phyloP scores from a whole-genome alignment of 441 rosid species.

The Sinapis alba region DNA sequence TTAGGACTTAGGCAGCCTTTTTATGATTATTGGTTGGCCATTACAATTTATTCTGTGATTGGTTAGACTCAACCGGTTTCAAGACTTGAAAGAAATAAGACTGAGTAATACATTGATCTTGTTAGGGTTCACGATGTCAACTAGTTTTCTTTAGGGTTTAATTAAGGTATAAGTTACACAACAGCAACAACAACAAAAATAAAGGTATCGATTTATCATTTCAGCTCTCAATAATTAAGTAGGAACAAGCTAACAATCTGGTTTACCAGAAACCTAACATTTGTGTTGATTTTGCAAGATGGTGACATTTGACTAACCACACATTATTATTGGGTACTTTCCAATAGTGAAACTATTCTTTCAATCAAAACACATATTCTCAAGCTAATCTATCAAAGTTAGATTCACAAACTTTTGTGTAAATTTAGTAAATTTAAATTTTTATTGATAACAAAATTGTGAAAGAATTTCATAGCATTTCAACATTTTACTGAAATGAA shows the following conservation, averaged over 20 bases:
- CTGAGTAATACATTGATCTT: neutral
- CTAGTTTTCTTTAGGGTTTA: neutral
- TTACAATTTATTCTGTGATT: constrained; percentile 3
- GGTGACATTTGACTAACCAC: constrained; percentile 15
- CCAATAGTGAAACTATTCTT: neutral
- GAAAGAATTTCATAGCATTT: neutral
- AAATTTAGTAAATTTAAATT: neutral
- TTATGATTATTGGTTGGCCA: constrained; percentile 9
- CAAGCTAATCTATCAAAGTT: neutral
- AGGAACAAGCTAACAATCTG: constrained; percentile 23
- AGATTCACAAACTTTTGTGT: neutral
- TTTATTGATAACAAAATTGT: neutral
- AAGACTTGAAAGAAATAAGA: neutral
- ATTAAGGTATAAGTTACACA: constrained; percentile 1
- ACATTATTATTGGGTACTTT: constrained; percentile 11
- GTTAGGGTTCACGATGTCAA: neutral
- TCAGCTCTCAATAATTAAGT: constrained; percentile 13
- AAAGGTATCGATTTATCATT: neutral
- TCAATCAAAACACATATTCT: neutral
- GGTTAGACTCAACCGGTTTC: neutral
- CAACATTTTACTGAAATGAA: neutral
- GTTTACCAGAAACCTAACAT: neutral
- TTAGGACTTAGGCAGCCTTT: constrained; percentile 15
- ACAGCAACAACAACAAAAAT: neutral
- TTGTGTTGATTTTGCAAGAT: constrained; percentile 25